Base-by-base conservation (phyloP, 1,139 yeast genomes). In the Saccharomyces hybrid region DNA sequence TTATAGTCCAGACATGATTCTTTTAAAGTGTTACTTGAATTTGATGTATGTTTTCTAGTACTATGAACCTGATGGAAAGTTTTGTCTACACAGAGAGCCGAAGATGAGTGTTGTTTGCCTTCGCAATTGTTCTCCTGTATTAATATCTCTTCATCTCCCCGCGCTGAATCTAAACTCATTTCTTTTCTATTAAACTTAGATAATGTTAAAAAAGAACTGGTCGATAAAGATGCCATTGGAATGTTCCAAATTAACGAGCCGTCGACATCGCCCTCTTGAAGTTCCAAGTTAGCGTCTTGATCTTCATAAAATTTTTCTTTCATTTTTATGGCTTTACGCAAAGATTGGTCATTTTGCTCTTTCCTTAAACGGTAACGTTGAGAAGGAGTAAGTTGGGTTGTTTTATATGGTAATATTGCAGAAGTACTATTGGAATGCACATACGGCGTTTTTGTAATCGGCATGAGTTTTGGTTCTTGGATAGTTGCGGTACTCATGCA, bases 211-310 rank as follows among this genome's bases (percentile, higher is more conserved):
- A 73, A 64, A 11, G 74, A 62, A 26, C 69, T 63, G 0, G 76
- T 70, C 0, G 75, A 67, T 8, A 66, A 57, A 9, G 71, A 66
- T 0, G 80, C 76, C 59, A 71, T 70, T 4, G 81, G 81, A 7
- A 78, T 78, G 56, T 77, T 77, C 73, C 76, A 77, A 51, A 76
- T 72, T 13, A 70, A 51, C 0, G 72, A 65, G 51, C 71, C 72
- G 38, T 70, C 72, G 6, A 70, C 63, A 9, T 69, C 64, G 20
- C 55, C 52, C 23, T 57, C 60, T 32, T 55, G 55, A 31, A 59
- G 31, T 34, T 60, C 61, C 16, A 54, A 20, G 32, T 51, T 51
- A 14, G 38, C 20, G 7, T 69, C 71, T 47, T 68, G 64, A 31
- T 75, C 75, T 14, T 76, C 79, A 59, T 71, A 76, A 23, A 68